Conservation (phyloP, 2,329 filamentous ascomycete genomes). For the Hymenoscyphus salicellus region DNA sequence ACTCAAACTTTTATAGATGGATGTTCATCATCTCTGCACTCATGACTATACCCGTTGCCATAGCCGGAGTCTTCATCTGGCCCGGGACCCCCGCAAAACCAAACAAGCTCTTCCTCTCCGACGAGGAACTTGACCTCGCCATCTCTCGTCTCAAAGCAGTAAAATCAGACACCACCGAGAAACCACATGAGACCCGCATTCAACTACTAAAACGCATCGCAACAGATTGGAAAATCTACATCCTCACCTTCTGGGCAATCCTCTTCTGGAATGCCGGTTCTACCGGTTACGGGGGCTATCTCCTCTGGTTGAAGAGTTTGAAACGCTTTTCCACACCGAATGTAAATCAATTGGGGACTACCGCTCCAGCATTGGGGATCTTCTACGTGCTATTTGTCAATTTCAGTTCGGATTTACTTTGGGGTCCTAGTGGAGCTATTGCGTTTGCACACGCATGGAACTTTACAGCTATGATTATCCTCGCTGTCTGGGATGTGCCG, state of each 20-base stretch:
- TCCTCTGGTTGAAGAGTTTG: conserved; percentile 58
- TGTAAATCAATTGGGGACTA: conserved; percentile 52
- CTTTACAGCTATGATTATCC: conserved; percentile 50
- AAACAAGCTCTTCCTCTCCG: conserved; percentile 46
- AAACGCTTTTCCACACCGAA: conserved; percentile 44
- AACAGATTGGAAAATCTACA: conserved; percentile 48
- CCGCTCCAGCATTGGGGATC: conserved; percentile 53
- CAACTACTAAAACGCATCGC: conserved; percentile 42
- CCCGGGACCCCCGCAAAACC: conserved; percentile 51
- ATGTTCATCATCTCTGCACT: conserved; percentile 54
- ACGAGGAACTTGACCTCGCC: conserved; percentile 47
- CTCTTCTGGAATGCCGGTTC: conserved; percentile 58
- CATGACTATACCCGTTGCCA: conserved; percentile 53
- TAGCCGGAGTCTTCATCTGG: conserved; percentile 50
- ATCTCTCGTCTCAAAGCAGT: conserved; percentile 44
- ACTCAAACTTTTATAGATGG: conserved; percentile 45
- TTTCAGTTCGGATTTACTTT: conserved; percentile 53
- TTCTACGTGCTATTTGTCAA: conserved; percentile 53
- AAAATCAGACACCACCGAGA: conserved; percentile 48
- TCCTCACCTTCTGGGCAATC: conserved; percentile 48
- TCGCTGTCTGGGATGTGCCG: conserved; percentile 55
- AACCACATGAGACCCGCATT: conserved; percentile 45
- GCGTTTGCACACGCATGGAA: conserved; percentile 50
- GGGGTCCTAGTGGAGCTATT: conserved; percentile 54
- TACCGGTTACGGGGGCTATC: conserved; percentile 47